These are phyloP conservation scores for Triticum aestivum DNA, from an alignment of 176 grass and related monocot species.

Conservation along the genomic window IWGSC_CS_RefSeq_v2.1 NC_057802.1:291968470-291968969, in stretches of 20 bases:
- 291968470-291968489: constrained; percentile 12
- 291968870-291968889: constrained; percentile 86
- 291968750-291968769: neutral
- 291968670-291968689: constrained; percentile 74
- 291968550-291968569: neutral
- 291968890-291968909: constrained; percentile 99
- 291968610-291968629: constrained; percentile 16
- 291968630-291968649: constrained; percentile 27
- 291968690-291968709: constrained; percentile 99
- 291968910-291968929: constrained; percentile 92
- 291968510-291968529: neutral
- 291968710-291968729: constrained; percentile 69
- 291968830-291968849: constrained; percentile 64
- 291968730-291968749: constrained; percentile 63
- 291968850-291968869: constrained; percentile 93
- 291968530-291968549: constrained; percentile 20
- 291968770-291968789: neutral
- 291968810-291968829: constrained; percentile 25
- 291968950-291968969: constrained; percentile 85
- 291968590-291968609: neutral
- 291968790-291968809: neutral
- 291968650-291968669: constrained; percentile 75
- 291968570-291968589: constrained; percentile 19
- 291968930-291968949: constrained; percentile 71
- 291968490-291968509: constrained; percentile 12